A percentile compares a stretch with the other conserved stretches of the same genome.
Evolutionary conservation across 257 asterid species (phyloP).

Genomic region (Solanum gandarillasii): DNA sequence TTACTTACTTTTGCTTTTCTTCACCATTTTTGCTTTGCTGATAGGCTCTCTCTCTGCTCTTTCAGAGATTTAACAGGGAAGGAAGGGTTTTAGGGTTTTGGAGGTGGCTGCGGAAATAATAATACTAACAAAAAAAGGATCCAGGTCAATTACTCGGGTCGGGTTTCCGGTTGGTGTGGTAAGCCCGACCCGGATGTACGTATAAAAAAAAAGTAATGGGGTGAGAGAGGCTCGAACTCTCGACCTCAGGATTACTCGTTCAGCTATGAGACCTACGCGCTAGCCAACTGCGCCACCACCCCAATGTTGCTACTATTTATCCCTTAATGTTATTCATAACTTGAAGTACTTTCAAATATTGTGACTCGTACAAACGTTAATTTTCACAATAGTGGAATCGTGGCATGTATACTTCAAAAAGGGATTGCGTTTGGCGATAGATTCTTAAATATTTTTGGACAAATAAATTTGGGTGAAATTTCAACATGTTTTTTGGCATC

Average conservation of each 20-base stretch:
- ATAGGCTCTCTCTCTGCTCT: background rate
- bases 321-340: background rate
- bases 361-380: background rate
- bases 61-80: background rate
- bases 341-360: too few species aligned
- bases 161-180: background rate
- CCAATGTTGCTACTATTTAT: background rate
- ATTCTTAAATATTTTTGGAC: background rate
- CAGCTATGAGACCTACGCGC: slow-evolving; percentile 99
- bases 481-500: too few species aligned
- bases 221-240: background rate
- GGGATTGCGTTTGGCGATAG: background rate
- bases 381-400: too few species aligned
- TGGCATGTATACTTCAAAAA: background rate
- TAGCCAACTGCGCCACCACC: slow-evolving; percentile 99
- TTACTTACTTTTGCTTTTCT: slow-evolving; percentile 62
- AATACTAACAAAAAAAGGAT: background rate
- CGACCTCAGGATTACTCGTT: background rate
- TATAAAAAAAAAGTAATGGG: background rate
- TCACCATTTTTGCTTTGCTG: slow-evolving; percentile 41
- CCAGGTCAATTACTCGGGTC: background rate
- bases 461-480: background rate
- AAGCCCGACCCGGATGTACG: background rate
- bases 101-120: background rate
- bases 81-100: background rate